Base-by-base conservation (phyloP, 345 rosid genomes). In the Populus euphratica region DNA sequence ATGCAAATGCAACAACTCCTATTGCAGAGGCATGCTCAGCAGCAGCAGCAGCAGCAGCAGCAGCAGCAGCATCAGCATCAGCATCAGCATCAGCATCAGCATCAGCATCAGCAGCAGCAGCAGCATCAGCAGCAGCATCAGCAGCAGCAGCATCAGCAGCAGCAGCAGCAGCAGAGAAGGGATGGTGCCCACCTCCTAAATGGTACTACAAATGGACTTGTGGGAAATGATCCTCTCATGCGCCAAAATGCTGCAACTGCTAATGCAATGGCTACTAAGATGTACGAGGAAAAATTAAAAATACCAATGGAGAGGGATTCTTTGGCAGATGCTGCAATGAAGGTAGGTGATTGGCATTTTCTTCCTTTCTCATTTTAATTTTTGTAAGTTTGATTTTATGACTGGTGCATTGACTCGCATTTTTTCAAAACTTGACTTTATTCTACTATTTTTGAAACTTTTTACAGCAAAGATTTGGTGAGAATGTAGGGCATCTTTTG, bases 251-350 rank as follows among this genome's bases (percentile, higher is more conserved):
- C 94, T 77, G 96, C 88, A 80, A 81, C 97, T 84, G 96, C 91
- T 71, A 92, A 86, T 90, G 93, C 94, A 73, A 67, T 95, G 84
- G 93, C 94, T 33, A 89, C 89, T 73, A 95, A 91, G 85, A 86
- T 94, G 89, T 95, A 91, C n/a, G 98, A 91, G 88, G 98, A 95
- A 74, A 86, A 91, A 72, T 83, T 90, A 65, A 95, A 95, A 80
- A 47, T 86, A 76, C 94, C 99, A 39, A 84, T 78, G 76, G 97
- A 89, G 84, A 91, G 99, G 87, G 99, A 95, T 84, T 82, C 93
- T 43, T 80, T 93, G 87, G 97, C 94, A 73, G 98, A 95, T 78
- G 84, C 91, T 18, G 82, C 92, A 56, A 91, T 90, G 85, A 93
- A 95, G 93, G 98, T 94, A 76, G 80, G 83, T 78, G 68, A 39